Evolutionary conservation across 345 rosid genomes (phyloP), one percentile per base, ranked within the genome.

Genomic region (Rhizophora apiculata): DNA sequence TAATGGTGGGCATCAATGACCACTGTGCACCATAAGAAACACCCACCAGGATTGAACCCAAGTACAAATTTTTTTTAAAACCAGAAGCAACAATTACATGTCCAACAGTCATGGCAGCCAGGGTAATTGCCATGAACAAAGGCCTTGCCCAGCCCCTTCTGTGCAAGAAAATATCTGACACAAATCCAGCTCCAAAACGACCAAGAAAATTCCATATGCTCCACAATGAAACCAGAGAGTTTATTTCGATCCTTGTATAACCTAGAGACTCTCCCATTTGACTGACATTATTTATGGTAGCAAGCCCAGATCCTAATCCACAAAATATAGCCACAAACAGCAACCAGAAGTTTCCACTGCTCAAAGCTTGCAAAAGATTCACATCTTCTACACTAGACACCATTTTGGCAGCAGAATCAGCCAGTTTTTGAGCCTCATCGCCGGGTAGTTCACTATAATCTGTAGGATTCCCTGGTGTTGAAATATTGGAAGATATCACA

Each of bases 141-240:
- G 97, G 94, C 81, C 97, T 84, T n/a, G 83, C 84, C 86, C 79
- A 89, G 11, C 98, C 98, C 46, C 56, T 66, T 67, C 65, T 82
- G 72, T 83, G 89, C 24, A 93, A 81, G 75, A 93, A 69, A 32
- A 82, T 70, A 74, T 93, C 98, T 0, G 98, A 91, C 3, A 87
- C 75, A 46, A 77, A 88, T 19, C 98, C 98, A 8, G 82, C 98
- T 55, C 94, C 93, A 39, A 93, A 89, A 39, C 97, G 88, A 67
- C 97, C 97, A 3, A 94, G 89, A 72, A 91, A 91, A 67, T 89
- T 91, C 98, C 98, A 94, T 83, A 89, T 91, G 70, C 93, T 89
- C 83, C 83, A 79, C 70, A 89, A 74, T 21, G 98, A 77, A 66
- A 94, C 96, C 71, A 93, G 39, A 21, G 97, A 86, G 64, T 76